Evolutionary conservation across 116 monocot genomes (phyloP).

Genomic region (Dioscorea cayenensis): DNA sequence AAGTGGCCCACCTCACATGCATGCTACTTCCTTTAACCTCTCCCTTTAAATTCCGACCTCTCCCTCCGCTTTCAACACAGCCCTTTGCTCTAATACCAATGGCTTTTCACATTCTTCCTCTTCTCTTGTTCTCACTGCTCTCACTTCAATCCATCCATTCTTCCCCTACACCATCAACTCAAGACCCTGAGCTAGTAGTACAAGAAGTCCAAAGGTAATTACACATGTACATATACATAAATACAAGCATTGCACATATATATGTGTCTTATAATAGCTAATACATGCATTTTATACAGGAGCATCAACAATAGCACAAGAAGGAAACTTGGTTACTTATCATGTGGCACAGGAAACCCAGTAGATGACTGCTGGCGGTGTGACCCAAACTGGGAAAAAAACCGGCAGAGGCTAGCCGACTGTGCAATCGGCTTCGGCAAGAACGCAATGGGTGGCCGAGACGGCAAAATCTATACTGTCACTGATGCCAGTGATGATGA

Average conservation of each 20-base stretch:
- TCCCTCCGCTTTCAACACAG: background rate
- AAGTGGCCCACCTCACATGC: too few relatives aligned
- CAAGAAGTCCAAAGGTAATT: conserved; percentile 12
- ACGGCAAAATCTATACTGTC: conserved; percentile 47
- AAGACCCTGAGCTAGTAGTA: conserved; percentile 2
- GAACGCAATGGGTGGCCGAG: conserved; percentile 49
- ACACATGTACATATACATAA: background rate
- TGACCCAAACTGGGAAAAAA: conserved; percentile 40
- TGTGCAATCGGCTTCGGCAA: conserved; percentile 64
- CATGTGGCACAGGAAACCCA: conserved; percentile 58
- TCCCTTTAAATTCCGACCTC: background rate
- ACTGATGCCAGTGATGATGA: conserved; percentile 42
- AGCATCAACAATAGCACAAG: conserved; percentile 24
- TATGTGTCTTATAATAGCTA: too few relatives aligned
- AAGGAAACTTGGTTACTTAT: conserved; percentile 27
- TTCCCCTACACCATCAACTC: background rate
- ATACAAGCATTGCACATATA: too few relatives aligned
- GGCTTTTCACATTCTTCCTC: background rate
- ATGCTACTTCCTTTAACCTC: background rate
- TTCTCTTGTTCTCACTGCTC: background rate
- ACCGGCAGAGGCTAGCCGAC: conserved; percentile 51
- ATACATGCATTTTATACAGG: conserved; percentile 8
- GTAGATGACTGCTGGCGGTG: conserved; percentile 73
- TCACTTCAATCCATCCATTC: background rate
- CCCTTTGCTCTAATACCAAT: background rate